A percentile compares a stretch with the other conserved stretches of the same genome.
Evolutionary conservation across 108 stramenopile species (phyloP).

Genomic region (Skeletonema menzelii): DNA sequence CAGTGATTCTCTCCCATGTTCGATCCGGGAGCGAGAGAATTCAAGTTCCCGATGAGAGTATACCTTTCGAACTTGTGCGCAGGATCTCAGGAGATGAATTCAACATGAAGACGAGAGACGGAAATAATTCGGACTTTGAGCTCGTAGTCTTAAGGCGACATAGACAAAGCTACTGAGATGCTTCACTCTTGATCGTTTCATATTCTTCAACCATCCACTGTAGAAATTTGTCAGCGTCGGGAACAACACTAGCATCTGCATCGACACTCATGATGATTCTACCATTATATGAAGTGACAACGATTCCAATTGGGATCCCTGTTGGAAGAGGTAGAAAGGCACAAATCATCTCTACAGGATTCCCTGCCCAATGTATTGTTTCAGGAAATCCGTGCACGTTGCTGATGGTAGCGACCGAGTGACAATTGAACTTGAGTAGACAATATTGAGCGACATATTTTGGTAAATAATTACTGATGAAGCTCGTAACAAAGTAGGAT

Average conservation of each 20-base stretch:
- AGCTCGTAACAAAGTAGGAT: slow-evolving; percentile 16
- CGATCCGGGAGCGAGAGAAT: slow-evolving; percentile 25
- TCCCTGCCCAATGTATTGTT: slow-evolving; percentile 14
- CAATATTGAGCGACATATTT: slow-evolving; percentile 11
- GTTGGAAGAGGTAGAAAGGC: slow-evolving; percentile 34
- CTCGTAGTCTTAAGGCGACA: slow-evolving; percentile 24
- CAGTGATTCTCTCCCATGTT: slow-evolving; percentile 49
- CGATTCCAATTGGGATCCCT: slow-evolving; percentile 18
- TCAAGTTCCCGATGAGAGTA: slow-evolving; percentile 17
- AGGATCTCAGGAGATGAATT: slow-evolving; percentile 53
- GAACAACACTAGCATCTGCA: slow-evolving; percentile 16
- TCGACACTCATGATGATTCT: slow-evolving; percentile 9
- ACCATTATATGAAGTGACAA: slow-evolving; percentile 15
- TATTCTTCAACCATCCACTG: slow-evolving; percentile 42
- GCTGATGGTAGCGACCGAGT: slow-evolving; percentile 20
- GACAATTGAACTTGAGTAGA: slow-evolving; percentile 14
- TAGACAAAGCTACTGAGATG: not conserved
- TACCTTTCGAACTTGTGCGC: slow-evolving; percentile 39
- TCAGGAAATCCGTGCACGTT: slow-evolving; percentile 35
- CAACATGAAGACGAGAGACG: slow-evolving; percentile 49
- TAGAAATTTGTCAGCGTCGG: slow-evolving; percentile 20
- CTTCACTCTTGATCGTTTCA: slow-evolving; percentile 11
- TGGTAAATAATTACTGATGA: slow-evolving; percentile 15
- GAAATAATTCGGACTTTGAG: slow-evolving; percentile 54
- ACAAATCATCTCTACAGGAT: slow-evolving; percentile 12